Percentiles rank a stretch among this genome's conserved stretches.
Evolutionary conservation across 1,284 basidiomycete species (phyloP).

Genomic region (Puccinia polysora): DNA sequence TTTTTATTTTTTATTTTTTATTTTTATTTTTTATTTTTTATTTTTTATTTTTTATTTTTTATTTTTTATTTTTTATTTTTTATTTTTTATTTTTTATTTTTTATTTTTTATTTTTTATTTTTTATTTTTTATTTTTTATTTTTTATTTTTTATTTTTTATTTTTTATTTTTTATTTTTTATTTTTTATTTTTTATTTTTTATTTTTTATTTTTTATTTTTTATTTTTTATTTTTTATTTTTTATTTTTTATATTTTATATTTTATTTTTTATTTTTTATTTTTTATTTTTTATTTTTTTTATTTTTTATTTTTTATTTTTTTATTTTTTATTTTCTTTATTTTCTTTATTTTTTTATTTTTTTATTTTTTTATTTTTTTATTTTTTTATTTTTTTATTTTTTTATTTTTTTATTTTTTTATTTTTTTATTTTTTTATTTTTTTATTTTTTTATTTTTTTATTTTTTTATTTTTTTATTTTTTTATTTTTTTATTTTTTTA

Average conservation of each 20-base stretch:
- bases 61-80: conserved; percentile 6
- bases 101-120: background rate
- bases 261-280: background rate
- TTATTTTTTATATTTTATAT: background rate
- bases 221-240: background rate
- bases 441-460: background rate
- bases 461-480: conserved; percentile 3
- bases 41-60: conserved; percentile 2
- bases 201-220: background rate
- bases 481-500: background rate
- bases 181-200: conserved; percentile 9
- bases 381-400: background rate
- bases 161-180: conserved; percentile 1
- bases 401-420: background rate
- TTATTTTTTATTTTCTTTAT: background rate
- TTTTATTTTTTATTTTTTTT: background rate
- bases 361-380: conserved; percentile 1
- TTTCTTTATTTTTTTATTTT: background rate
- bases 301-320: background rate
- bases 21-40: background rate
- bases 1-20: background rate
- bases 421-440: background rate
- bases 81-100: background rate
- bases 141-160: conserved; percentile 3
- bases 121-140: background rate